phyloP scores from a whole-genome alignment of 352 stramenopile species.

The Globisporangium solare region DNA sequence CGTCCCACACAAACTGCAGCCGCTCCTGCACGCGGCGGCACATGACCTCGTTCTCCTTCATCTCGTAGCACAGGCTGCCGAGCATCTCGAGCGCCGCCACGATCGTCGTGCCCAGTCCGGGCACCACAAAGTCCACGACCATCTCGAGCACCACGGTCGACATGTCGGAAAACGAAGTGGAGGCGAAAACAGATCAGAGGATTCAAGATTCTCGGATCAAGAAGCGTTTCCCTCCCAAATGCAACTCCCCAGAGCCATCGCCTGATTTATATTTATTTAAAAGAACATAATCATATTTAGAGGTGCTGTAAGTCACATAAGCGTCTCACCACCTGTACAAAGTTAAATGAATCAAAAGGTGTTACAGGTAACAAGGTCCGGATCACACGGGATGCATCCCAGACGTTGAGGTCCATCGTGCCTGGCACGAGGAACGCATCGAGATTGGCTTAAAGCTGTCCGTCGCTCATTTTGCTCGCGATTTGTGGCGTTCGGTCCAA shows the following conservation, averaged over 20 bases:
- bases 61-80: constrained; percentile 8
- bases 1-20: constrained; percentile 25
- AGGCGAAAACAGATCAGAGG: no score
- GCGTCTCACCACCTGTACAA: no score
- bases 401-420: neutral
- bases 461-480: no score
- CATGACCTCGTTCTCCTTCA: constrained; percentile 12
- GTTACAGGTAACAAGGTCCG: no score
- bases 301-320: no score
- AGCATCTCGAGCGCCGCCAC: constrained; percentile 23
- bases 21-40: constrained; percentile 17
- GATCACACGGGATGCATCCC: neutral
- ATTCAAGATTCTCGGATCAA: no score
- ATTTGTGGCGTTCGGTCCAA: no score
- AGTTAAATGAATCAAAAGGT: no score
- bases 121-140: constrained; percentile 25
- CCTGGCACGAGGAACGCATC: neutral
- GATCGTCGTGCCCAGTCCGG: constrained; percentile 29
- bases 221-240: no score
- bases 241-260: no score
- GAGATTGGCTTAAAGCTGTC: neutral
- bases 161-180: constrained; percentile 1
- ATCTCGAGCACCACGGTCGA: constrained; percentile 9
- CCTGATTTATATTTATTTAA: no score
- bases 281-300: no score